Conservation (phyloP, 2,329 filamentous ascomycete genomes). For the Erysiphe pulchra region DNA sequence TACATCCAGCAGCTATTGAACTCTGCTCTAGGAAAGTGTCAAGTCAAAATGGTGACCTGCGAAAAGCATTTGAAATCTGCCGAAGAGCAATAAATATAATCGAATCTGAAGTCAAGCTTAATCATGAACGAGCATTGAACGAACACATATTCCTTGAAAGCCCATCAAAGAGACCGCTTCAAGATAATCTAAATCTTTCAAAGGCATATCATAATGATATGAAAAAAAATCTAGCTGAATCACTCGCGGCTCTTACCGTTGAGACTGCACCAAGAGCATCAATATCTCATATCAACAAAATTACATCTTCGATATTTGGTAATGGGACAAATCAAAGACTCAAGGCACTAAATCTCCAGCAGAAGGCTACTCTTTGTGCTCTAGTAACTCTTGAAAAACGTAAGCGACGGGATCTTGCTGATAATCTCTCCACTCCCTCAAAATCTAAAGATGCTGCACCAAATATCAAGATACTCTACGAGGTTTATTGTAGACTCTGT, state of each 20-base stretch:
- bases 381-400: slow-evolving; percentile 67
- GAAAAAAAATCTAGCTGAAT: slow-evolving; percentile 20
- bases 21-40: slow-evolving; percentile 88
- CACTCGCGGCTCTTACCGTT: slow-evolving; percentile 33
- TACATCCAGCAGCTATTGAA: slow-evolving; percentile 82
- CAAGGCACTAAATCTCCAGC: slow-evolving; percentile 73
- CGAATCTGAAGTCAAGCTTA: slow-evolving; percentile 57
- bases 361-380: slow-evolving; percentile 82
- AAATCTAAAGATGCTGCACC: slow-evolving; percentile 39
- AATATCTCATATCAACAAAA: slow-evolving; percentile 74
- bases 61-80: slow-evolving; percentile 88
- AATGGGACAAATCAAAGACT: slow-evolving; percentile 71
- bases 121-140: slow-evolving; percentile 36
- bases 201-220: slow-evolving; percentile 5
- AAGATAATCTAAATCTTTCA: slow-evolving; percentile 54
- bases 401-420: slow-evolving; percentile 26
- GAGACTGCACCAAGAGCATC: slow-evolving; percentile 69
- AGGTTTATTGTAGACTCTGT: slow-evolving; percentile 61
- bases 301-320: slow-evolving; percentile 72
- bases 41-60: slow-evolving; percentile 76
- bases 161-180: slow-evolving; percentile 50
- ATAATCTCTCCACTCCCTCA: slow-evolving; percentile 26
- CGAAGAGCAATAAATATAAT: slow-evolving; percentile 71
- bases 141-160: slow-evolving; percentile 30
- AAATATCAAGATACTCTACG: slow-evolving; percentile 61